These are phyloP conservation scores for Aspergillus piperis DNA, from an alignment of 2,329 filamentous ascomycete genomes.

Conservation along the genomic window DNA sequence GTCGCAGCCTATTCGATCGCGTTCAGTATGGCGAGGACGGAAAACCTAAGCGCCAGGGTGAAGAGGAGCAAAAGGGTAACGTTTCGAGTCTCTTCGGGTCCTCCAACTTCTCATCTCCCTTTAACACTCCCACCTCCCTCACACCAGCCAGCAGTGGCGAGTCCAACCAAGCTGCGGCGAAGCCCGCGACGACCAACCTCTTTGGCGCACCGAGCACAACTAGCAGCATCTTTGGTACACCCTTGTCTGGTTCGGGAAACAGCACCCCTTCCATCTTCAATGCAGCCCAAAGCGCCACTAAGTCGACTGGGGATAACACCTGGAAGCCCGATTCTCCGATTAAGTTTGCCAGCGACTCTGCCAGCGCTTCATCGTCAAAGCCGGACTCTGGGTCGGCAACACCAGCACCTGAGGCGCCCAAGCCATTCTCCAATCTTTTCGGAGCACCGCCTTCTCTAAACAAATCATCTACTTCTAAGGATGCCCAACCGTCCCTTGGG, in stretches of 20 bases:
- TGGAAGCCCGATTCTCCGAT: constrained; percentile 52
- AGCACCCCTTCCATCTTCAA: constrained; percentile 22
- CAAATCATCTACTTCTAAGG: constrained; percentile 20
- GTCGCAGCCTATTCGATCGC: constrained; percentile 40
- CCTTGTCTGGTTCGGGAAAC: constrained; percentile 23
- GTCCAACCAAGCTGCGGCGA: constrained; percentile 16
- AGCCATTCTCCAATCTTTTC: constrained; percentile 35
- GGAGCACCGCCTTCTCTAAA: constrained; percentile 25
- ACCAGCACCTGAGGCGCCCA: constrained; percentile 25
- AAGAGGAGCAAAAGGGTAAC: constrained; percentile 20
- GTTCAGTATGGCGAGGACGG: constrained; percentile 30
- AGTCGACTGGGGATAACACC: constrained; percentile 42
- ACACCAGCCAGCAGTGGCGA: constrained; percentile 14
- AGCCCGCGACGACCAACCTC: constrained; percentile 20
- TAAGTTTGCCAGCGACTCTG: constrained; percentile 45
- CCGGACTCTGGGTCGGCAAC: constrained; percentile 25
- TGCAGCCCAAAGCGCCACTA: constrained; percentile 10
- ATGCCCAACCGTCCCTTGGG: constrained; percentile 30
- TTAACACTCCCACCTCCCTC: constrained; percentile 27
- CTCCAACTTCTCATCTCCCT: constrained; percentile 30
- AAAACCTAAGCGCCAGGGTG: constrained; percentile 27
- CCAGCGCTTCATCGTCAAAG: constrained; percentile 30
- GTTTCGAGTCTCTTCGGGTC: constrained; percentile 26
- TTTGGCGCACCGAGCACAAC: constrained; percentile 21
- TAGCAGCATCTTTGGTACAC: constrained; percentile 33